phyloP scores from a whole-genome alignment of 2,329 filamentous ascomycete species.

The Cytospora paraplurivora region DNA sequence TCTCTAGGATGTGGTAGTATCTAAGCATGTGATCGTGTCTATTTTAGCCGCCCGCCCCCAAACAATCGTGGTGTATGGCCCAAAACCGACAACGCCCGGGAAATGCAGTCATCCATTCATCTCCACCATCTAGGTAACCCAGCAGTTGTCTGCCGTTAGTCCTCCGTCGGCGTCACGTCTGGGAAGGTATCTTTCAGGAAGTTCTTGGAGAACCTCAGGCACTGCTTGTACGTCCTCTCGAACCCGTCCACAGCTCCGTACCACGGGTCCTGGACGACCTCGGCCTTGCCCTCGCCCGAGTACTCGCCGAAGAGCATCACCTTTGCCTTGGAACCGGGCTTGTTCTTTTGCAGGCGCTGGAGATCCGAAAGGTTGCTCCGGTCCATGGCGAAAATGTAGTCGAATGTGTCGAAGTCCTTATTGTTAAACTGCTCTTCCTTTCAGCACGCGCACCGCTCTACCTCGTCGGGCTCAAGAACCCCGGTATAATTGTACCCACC shows the following conservation, averaged over 20 bases:
- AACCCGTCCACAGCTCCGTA: slow-evolving; percentile 87
- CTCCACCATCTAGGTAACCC: background rate
- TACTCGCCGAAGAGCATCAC: slow-evolving; percentile 85
- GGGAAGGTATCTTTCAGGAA: slow-evolving; percentile 67
- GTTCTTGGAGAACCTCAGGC: slow-evolving; percentile 72
- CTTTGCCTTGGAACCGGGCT: slow-evolving; percentile 60
- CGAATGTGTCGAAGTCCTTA: slow-evolving; percentile 80
- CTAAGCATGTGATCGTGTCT: background rate
- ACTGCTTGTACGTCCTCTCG: slow-evolving; percentile 83
- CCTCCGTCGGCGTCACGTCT: slow-evolving; percentile 33
- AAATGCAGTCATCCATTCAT: background rate
- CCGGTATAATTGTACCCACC: slow-evolving; percentile 46
- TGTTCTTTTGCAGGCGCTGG: slow-evolving; percentile 59
- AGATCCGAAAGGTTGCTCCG: slow-evolving; percentile 75
- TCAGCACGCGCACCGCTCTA: slow-evolving; percentile 7
- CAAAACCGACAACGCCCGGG: background rate
- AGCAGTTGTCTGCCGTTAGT: slow-evolving; percentile 15
- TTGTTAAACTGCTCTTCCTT: slow-evolving; percentile 48
- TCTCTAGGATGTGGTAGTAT: background rate
- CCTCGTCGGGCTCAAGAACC: background rate
- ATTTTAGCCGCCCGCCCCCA: background rate
- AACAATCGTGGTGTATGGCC: background rate
- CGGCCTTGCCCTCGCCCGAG: slow-evolving; percentile 66
- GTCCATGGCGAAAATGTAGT: slow-evolving; percentile 97
- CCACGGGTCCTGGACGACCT: slow-evolving; percentile 86